phyloP scores from a whole-genome alignment of 257 asterid species.

The Solanum boliviense region DNA sequence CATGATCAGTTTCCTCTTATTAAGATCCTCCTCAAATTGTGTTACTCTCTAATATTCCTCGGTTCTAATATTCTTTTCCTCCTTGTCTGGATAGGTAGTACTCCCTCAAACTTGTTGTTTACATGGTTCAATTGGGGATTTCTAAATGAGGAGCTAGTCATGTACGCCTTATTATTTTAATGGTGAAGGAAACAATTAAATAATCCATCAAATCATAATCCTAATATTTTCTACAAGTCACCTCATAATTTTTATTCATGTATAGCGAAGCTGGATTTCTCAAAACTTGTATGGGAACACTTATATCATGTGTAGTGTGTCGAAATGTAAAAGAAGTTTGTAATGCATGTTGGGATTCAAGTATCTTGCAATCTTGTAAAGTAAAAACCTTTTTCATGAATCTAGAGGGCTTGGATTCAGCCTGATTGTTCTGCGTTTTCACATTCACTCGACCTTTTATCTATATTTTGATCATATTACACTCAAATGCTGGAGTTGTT shows the following conservation, averaged over 20 bases:
- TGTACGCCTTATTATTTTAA: not conserved
- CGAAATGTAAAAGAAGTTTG: not conserved
- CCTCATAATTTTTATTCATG: not conserved
- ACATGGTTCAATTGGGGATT: not conserved
- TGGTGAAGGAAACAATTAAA: not conserved
- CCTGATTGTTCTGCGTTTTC: not conserved
- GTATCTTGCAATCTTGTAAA: not conserved
- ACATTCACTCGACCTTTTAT: not conserved
- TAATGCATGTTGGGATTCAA: not conserved
- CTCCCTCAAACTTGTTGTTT: not conserved
- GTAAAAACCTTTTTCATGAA: not conserved
- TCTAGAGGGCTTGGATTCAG: not conserved
- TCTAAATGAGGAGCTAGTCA: not conserved
- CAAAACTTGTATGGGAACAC: not conserved
- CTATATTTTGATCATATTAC: not conserved
- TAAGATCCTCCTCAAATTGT: not conserved
- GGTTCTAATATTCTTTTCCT: not conserved
- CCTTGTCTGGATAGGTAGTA: not conserved
- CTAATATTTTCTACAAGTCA: not conserved
- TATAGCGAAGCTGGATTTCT: not conserved
- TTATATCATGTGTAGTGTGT: not conserved
- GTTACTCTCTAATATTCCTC: not conserved
- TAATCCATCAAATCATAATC: not conserved
- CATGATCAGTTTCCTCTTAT: not conserved
- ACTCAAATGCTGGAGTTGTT: not conserved